phyloP scores from a whole-genome alignment of 2,329 filamentous ascomycete species.

The Fusarium anthophilum region DNA sequence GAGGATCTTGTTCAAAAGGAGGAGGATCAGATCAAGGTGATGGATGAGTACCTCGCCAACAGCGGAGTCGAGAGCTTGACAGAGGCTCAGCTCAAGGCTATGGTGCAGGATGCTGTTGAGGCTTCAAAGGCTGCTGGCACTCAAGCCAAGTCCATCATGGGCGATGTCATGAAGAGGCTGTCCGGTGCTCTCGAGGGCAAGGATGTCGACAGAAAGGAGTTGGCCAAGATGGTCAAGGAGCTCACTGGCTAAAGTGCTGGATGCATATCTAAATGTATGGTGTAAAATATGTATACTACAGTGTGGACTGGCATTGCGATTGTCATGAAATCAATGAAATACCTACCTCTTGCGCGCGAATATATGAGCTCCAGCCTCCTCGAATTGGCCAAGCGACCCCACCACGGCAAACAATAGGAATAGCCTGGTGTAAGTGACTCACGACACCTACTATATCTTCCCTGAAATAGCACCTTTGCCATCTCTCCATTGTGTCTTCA shows the following conservation, averaged over 20 bases:
- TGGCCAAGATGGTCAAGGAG: conserved; percentile 71
- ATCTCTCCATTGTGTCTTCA: not conserved
- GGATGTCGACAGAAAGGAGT: conserved; percentile 68
- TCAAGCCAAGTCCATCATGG: conserved; percentile 59
- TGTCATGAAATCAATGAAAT: conserved; percentile 12
- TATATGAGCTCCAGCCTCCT: not conserved
- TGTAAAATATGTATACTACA: conserved; percentile 43
- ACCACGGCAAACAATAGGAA: not conserved
- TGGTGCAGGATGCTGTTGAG: conserved; percentile 63
- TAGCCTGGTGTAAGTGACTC: conserved; percentile 22
- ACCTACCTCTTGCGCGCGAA: conserved; percentile 13
- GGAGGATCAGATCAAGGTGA: conserved; percentile 68
- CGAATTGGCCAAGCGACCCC: conserved; percentile 1
- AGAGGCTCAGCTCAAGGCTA: conserved; percentile 65
- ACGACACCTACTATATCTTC: not conserved
- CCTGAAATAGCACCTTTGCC: not conserved
- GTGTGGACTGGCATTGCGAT: conserved; percentile 4
- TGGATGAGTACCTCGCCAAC: conserved; percentile 71
- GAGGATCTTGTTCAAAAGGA: conserved; percentile 78
- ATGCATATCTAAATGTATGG: not conserved
- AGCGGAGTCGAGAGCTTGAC: conserved; percentile 68
- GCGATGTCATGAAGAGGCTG: conserved; percentile 71
- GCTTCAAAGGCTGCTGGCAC: conserved; percentile 58
- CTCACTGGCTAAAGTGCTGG: conserved; percentile 27
- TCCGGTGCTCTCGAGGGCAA: conserved; percentile 67